phyloP scores from a whole-genome alignment of 345 rosid genomes.

The Syzygium oleosum region DNA sequence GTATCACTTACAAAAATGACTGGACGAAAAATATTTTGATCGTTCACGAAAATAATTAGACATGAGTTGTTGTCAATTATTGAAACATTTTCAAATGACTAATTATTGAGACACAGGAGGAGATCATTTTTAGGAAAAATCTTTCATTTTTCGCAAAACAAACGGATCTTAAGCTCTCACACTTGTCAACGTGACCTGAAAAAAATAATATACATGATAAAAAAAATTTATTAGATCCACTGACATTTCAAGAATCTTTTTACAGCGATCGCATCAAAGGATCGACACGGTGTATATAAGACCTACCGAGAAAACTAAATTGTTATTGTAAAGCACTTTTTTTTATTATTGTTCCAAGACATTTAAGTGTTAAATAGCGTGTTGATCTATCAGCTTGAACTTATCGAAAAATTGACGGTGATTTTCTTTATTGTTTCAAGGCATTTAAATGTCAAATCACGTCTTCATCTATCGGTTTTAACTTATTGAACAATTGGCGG shows the following conservation, averaged over 20 bases:
- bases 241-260: neutral
- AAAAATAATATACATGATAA: neutral
- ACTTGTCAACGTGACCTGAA: neutral
- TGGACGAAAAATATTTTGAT: too few relatives aligned
- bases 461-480: rapidly evolving
- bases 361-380: neutral
- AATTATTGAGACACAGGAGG: too few relatives aligned
- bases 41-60: too few relatives aligned
- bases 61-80: too few relatives aligned
- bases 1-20: too few relatives aligned
- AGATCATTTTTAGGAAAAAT: too few relatives aligned
- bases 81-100: too few relatives aligned
- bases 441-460: neutral
- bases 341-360: neutral
- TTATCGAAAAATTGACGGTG: neutral
- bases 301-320: neutral
- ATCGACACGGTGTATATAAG: neutral
- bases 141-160: too few relatives aligned
- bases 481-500: neutral
- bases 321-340: neutral
- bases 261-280: neutral
- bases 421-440: neutral
- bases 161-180: too few relatives aligned
- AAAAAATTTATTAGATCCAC: neutral
- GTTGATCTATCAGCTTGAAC: neutral